Percentiles rank a stretch among this genome's conserved stretches.
These are phyloP conservation scores for Triticum timopheevii DNA, from an alignment of 176 grass and related monocot species.

Conservation along the genomic window DNA sequence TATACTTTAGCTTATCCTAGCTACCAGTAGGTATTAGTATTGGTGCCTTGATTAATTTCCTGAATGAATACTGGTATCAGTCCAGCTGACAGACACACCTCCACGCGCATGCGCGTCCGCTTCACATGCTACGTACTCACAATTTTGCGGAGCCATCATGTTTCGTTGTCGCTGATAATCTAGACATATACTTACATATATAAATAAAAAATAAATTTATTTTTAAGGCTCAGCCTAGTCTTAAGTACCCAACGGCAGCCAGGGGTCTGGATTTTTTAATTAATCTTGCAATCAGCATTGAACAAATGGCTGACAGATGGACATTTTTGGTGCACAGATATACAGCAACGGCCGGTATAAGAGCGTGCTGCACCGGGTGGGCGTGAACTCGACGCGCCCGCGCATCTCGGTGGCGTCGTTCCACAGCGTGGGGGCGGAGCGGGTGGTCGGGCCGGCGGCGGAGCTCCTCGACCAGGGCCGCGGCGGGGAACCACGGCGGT, in stretches of 20 bases:
- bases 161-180: background rate
- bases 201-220: background rate
- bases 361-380: conserved; percentile 84
- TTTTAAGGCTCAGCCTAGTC: background rate
- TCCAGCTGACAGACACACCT: background rate
- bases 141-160: background rate
- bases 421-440: conserved; percentile 63
- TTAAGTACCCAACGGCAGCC: background rate
- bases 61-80: background rate
- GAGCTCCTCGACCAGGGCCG: conserved; percentile 44
- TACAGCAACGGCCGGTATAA: conserved; percentile 85
- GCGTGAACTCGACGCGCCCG: conserved; percentile 54
- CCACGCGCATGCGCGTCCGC: background rate
- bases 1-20: background rate
- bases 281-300: background rate
- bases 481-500: conserved; percentile 36
- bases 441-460: conserved; percentile 46
- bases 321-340: conserved; percentile 46
- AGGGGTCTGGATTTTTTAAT: background rate
- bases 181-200: background rate
- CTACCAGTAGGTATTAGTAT: background rate
- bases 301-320: background rate
- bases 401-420: conserved; percentile 86
- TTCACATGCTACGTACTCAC: background rate
- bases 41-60: background rate